These are phyloP conservation scores for Hortaea werneckii DNA, from an alignment of 2,329 filamentous ascomycete genomes.

Conservation along the genomic window DNA sequence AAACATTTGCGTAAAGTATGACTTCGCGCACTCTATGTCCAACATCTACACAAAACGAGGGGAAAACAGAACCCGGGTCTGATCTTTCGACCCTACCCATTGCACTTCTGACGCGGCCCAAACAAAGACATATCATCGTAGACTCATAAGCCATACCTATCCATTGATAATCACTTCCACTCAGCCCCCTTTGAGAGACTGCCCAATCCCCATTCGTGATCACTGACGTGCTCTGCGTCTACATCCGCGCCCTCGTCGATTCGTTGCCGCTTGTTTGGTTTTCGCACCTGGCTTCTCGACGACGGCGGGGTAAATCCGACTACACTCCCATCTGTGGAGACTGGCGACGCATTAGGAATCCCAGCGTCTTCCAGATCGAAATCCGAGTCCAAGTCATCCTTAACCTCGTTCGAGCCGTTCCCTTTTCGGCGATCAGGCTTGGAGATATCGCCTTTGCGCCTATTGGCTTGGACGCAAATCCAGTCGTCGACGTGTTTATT, in stretches of 20 bases:
- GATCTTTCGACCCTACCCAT: no score
- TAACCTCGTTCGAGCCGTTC: background rate
- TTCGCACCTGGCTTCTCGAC: no score
- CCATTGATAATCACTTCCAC: no score
- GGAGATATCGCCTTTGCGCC: constrained; percentile 22
- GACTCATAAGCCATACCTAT: no score
- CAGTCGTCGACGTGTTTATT: constrained; percentile 46
- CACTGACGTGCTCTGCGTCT: background rate
- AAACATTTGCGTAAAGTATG: no score
- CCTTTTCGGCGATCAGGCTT: constrained; percentile 1
- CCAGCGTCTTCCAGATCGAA: constrained; percentile 4
- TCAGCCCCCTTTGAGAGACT: background rate
- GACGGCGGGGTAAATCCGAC: no score
- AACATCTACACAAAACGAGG: no score
- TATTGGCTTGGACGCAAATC: constrained; percentile 34
- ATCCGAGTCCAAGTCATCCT: constrained; percentile 1
- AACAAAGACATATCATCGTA: no score
- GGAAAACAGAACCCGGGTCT: no score
- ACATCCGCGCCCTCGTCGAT: background rate
- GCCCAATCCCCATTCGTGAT: background rate
- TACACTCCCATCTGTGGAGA: no score
- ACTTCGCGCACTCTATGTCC: no score
- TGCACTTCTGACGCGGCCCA: no score
- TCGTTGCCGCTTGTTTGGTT: background rate
- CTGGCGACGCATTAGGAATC: background rate